Base-by-base conservation (phyloP, 495 filamentous ascomycete genomes). In the Amniculicola lignicola region DNA sequence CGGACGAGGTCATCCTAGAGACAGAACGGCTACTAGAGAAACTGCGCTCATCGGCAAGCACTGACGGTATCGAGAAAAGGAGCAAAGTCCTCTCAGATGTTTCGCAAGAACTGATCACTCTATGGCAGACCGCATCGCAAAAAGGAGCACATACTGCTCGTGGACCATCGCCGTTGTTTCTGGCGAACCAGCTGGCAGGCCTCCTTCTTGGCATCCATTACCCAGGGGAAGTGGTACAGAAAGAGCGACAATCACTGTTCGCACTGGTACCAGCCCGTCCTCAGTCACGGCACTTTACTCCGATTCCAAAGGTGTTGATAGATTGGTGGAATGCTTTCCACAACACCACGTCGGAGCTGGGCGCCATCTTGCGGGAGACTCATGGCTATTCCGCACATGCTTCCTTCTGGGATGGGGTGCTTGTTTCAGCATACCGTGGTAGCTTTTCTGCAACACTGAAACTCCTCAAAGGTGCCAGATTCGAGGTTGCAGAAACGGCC, bases 381-480 rank as follows among this genome's bases (percentile, higher is more conserved):
- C 87, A 86, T 2, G 86, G 84, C 53, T 86, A 88, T 29, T 83
- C 88, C 2, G 80, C 81, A 39, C 86, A 90, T 59, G 70, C 72
- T 4, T 74, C 82, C 23, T 96, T 87, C 67, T 96, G 91, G 91
- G 86, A 89, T 63, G 77, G 82, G 9, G 71, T 95, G 15, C 84
- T 82, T 56, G 74, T 42, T 18, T 54, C 52, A 77, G 25, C 68
- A 44, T 70, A 91, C 3, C 85, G 90, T 14, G 90, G 90, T 19
- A 79, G 81, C 27, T 78, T 95, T 31, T 46, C 63, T 3, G 82
- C 81, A 10, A 82, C 84, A 0, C 74, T 83, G 2, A 70, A 74
- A 31, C 65, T 92, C 27, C 72, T 96, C 31, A 81, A 77, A 45
- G 76, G 78, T 7, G 87, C 88, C 1, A 84, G 87, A 39, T 95